Evolutionary conservation across 2,329 filamentous ascomycete species (phyloP), one percentile per base, ranked within the genome.

Genomic region (Thelonectria blattea): DNA sequence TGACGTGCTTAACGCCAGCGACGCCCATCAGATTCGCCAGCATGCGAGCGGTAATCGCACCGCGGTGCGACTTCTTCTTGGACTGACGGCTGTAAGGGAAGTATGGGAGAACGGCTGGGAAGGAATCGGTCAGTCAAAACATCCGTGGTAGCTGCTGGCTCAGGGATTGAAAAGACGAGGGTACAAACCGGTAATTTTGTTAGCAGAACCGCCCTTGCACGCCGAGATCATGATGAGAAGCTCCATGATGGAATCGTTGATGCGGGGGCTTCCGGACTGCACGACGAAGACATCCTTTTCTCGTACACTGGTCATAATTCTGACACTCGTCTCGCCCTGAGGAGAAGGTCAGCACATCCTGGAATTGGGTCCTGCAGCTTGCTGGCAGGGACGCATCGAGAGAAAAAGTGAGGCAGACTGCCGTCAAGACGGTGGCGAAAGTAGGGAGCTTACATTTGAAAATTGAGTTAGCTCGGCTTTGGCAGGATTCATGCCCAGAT

Each of bases 231-330:
- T 96, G 78, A 99, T 98, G 74, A 99, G 86, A 74, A 99, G 85
- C 83, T 99, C 95, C 93, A 99, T 97, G 74, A 99, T 93, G 73
- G 92, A 96, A 80, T 99, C 95, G 77, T 99, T 99, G 84, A 97
- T 97, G 80, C 91, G 92, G 74, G 88, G 85, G 79, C 95, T 97
- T 66, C 95, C 95, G 64, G 94, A 98, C 82, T 99, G 95, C 62
- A 99, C 91, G 75, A 99, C 94, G 78, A 98, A 99, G 71, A 99
- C 94, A 85, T 99, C 94, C 78, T 98, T 96, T 75, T 99, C 96
- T 69, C 95, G 91, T 67, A 99, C 93, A 76, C 87, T 89, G 48
- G 85, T 88, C 74, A 89, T 74, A 73, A 90, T 89, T 71, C 86
- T 85, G 70, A 90, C 87, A 72, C 86, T 89, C 60, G 87, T 90